A percentile compares a stretch with the other conserved stretches of the same genome.
phyloP scores from a whole-genome alignment of 2,329 filamentous ascomycete species.

The Tolypocladium amazonense region DNA sequence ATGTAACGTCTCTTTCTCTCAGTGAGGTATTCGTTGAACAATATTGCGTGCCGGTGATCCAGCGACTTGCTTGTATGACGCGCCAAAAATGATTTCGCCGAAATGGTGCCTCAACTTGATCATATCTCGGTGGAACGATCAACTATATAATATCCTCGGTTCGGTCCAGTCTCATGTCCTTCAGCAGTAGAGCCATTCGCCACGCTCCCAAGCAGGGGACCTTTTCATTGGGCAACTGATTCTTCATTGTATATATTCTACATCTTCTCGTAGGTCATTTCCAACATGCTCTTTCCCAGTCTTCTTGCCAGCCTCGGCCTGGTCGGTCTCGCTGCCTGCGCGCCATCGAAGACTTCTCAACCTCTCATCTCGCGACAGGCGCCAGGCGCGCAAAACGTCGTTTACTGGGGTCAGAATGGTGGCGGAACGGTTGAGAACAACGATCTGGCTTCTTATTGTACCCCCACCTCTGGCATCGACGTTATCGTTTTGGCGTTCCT shows the following conservation, averaged over 20 bases:
- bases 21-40: neutral
- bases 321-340: neutral
- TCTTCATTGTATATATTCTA: neutral
- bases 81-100: neutral
- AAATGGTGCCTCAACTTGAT: neutral
- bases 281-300: neutral
- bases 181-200: neutral
- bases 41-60: neutral
- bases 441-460: constrained; percentile 27
- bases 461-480: constrained; percentile 24
- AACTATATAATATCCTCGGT: neutral
- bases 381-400: constrained; percentile 13
- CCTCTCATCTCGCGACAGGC: neutral
- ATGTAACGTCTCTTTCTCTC: neutral
- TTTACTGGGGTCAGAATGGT: constrained; percentile 17
- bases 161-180: neutral
- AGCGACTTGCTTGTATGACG: neutral
- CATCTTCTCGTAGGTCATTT: neutral
- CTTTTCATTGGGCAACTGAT: neutral
- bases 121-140: neutral
- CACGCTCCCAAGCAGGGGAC: neutral
- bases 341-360: neutral
- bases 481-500: constrained; percentile 32
- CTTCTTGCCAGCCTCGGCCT: neutral
- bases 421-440: constrained; percentile 23